Evolutionary conservation across 2,329 filamentous ascomycete species (phyloP).

Genomic region (Calonectria multiphialidica): DNA sequence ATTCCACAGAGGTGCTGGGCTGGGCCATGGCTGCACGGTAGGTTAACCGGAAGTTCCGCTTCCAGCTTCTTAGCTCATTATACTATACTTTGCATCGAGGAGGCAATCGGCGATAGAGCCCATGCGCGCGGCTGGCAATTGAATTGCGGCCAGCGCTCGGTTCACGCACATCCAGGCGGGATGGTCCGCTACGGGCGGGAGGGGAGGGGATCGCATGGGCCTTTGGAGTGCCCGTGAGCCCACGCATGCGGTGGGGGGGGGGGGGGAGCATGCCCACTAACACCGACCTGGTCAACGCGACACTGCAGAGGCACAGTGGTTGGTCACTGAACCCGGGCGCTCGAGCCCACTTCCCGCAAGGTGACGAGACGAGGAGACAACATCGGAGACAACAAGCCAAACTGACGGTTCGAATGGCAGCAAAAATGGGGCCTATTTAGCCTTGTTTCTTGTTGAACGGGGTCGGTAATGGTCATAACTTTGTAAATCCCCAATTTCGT

Average conservation of each 20-base stretch:
- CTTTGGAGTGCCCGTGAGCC: constrained; percentile 4
- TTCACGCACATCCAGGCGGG: constrained; percentile 2
- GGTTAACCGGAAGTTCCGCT: background rate
- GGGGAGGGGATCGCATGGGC: constrained; percentile 7
- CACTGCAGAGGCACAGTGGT: background rate
- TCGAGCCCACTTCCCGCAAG: background rate
- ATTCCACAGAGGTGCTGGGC: background rate
- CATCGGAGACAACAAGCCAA: constrained; percentile 18
- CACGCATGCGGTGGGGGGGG: background rate
- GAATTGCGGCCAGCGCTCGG: constrained; percentile 1
- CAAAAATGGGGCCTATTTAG: background rate
- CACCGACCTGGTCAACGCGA: background rate
- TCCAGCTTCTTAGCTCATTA: background rate
- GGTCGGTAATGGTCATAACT: background rate
- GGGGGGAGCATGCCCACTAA: background rate
- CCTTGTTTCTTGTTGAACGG: background rate
- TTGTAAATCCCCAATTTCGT: background rate
- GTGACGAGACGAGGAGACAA: constrained; percentile 8
- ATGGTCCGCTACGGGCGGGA: constrained; percentile 4
- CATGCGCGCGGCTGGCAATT: background rate
- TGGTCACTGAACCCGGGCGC: constrained; percentile 1
- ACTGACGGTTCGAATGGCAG: constrained; percentile 3
- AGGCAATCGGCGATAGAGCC: background rate
- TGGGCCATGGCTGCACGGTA: background rate
- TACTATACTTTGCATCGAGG: background rate